phyloP scores from a whole-genome alignment of 495 filamentous ascomycete genomes.

The Hypoxylon rickii region DNA sequence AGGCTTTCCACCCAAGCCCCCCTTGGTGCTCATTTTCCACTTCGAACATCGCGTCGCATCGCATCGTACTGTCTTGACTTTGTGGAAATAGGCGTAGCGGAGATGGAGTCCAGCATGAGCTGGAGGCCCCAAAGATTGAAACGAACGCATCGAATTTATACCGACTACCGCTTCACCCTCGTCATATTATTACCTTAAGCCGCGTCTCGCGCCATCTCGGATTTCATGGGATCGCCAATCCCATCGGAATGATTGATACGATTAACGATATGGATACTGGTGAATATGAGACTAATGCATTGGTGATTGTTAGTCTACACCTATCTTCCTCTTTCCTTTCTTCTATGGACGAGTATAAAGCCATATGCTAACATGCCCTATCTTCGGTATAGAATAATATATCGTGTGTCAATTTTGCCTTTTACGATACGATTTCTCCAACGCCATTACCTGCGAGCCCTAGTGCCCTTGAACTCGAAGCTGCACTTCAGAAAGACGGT shows the following conservation, averaged over 20 bases:
- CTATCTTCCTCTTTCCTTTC: background rate
- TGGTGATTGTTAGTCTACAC: conserved; percentile 49
- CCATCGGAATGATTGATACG: conserved; percentile 34
- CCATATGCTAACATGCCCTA: conserved; percentile 20
- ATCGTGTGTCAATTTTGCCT: conserved; percentile 48
- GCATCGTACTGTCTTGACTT: background rate
- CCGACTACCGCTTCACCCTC: background rate
- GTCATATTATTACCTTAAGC: background rate
- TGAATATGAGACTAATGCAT: conserved; percentile 58
- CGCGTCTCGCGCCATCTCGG: background rate
- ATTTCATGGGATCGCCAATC: conserved; percentile 19
- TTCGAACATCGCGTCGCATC: conserved; percentile 15
- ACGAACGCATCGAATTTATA: conserved; percentile 1
- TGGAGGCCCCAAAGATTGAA: conserved; percentile 38
- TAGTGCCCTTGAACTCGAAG: conserved; percentile 49
- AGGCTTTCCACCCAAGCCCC: conserved; percentile 2
- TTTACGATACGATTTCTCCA: conserved; percentile 51
- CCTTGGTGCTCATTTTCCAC: conserved; percentile 4
- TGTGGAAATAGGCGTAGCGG: conserved; percentile 18
- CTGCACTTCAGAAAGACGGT: conserved; percentile 53
- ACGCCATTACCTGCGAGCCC: conserved; percentile 46
- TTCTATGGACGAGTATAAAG: background rate
- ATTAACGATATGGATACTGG: conserved; percentile 57
- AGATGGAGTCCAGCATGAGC: conserved; percentile 43
- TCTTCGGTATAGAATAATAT: conserved; percentile 49